Evolutionary conservation across 1,139 yeast genomes (phyloP).

Genomic region (Yamadazyma songkhlaensis): DNA sequence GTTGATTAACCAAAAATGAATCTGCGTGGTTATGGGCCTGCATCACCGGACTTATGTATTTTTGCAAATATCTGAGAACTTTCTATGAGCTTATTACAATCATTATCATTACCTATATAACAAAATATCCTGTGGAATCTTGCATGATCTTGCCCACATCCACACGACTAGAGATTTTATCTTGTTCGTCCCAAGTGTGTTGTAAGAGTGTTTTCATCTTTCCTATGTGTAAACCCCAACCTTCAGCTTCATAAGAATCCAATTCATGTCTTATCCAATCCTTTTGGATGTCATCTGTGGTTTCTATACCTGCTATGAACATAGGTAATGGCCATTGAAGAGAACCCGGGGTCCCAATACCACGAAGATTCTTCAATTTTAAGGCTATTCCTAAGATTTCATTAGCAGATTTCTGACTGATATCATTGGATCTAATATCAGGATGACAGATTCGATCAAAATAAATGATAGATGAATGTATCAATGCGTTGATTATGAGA

Average conservation of each 20-base stretch:
- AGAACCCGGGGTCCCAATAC: constrained; percentile 5
- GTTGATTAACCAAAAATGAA: too few species aligned
- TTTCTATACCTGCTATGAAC: constrained; percentile 7
- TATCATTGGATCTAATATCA: constrained; percentile 4
- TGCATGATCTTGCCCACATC: constrained; percentile 5
- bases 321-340: constrained; percentile 8
- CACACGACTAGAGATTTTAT: not conserved
- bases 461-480: constrained; percentile 6
- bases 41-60: too few species aligned
- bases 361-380: constrained; percentile 4
- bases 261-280: constrained; percentile 6
- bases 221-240: constrained; percentile 3
- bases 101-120: constrained; percentile 1
- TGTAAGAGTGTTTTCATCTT: constrained; percentile 3
- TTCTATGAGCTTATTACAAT: too few species aligned
- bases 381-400: constrained; percentile 5
- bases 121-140: constrained; percentile 6
- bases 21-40: too few species aligned
- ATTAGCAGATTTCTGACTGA: constrained; percentile 4
- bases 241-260: constrained; percentile 1
- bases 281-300: constrained; percentile 3
- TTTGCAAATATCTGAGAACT: too few species aligned
- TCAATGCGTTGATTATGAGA: constrained; percentile 5
- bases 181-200: constrained; percentile 3
- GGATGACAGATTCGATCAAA: constrained; percentile 8